A percentile compares a stretch with the other conserved stretches of the same genome.
Evolutionary conservation across 305 asterid species (phyloP).

Genomic region (Fraxinus angustifolia): DNA sequence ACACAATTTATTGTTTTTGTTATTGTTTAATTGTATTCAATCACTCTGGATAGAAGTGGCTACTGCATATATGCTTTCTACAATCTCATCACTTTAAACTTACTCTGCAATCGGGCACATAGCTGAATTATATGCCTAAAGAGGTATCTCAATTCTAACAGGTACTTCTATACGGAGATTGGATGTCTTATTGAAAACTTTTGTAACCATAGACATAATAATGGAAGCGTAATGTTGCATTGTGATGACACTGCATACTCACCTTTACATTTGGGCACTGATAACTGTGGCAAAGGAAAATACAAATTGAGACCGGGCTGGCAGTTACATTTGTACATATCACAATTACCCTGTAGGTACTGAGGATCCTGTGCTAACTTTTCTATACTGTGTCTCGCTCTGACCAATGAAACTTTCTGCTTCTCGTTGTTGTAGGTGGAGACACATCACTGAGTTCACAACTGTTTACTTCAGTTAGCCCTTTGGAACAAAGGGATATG

Average conservation of each 20-base stretch:
- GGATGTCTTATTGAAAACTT: conserved; percentile 23
- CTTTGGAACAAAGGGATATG: conserved; percentile 21
- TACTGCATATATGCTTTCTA: background rate
- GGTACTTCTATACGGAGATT: conserved; percentile 72
- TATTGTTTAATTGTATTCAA: background rate
- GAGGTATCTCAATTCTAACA: conserved; percentile 26
- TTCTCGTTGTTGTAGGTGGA: conserved; percentile 57
- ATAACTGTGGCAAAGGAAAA: conserved; percentile 33
- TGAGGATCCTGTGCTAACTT: conserved; percentile 18
- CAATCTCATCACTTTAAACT: background rate
- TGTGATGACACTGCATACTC: conserved; percentile 28
- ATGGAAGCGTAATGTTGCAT: conserved; percentile 23
- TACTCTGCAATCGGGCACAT: background rate
- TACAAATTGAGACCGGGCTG: conserved; percentile 54
- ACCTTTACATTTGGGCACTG: conserved; percentile 40
- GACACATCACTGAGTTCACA: conserved; percentile 47
- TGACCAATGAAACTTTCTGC: conserved; percentile 8
- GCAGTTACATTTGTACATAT: conserved; percentile 75
- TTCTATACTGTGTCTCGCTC: conserved; percentile 10
- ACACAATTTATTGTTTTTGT: background rate
- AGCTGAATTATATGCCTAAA: conserved; percentile 6
- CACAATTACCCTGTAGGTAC: conserved; percentile 84
- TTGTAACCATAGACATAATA: conserved; percentile 26
- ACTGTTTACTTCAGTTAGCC: conserved; percentile 36
- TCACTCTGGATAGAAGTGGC: background rate